Evolutionary conservation across 768 basidiomycete species (phyloP).

Genomic region (Serendipita sp.): DNA sequence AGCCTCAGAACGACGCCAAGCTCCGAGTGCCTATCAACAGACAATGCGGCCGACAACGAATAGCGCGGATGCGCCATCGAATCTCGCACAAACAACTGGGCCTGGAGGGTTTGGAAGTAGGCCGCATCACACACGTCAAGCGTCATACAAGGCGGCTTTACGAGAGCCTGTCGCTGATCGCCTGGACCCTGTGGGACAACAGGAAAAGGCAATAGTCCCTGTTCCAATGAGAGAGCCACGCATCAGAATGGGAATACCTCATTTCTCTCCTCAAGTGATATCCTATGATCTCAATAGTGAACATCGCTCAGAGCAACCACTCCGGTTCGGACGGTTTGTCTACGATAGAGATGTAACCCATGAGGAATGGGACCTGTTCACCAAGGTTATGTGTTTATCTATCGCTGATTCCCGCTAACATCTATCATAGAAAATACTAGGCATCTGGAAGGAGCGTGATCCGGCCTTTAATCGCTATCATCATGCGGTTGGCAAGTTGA

Average conservation of each 20-base stretch:
- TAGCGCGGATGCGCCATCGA: not conserved
- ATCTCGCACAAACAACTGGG: not conserved
- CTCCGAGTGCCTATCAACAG: no score
- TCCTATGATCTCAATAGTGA: not conserved
- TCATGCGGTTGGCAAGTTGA: not conserved
- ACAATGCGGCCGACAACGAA: no score
- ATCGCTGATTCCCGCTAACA: not conserved
- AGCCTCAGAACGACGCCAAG: not conserved
- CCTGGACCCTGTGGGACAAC: not conserved
- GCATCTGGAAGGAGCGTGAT: not conserved
- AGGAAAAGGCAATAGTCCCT: not conserved
- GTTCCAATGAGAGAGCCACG: not conserved
- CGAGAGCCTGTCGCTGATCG: not conserved
- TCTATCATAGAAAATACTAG: not conserved
- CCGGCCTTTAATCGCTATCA: constrained; percentile 1
- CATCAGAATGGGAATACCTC: not conserved
- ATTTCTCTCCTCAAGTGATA: not conserved
- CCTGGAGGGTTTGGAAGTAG: constrained; percentile 3
- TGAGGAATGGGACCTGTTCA: not conserved
- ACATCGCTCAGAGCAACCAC: not conserved
- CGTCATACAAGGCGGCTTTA: not conserved
- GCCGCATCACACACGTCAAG: not conserved
- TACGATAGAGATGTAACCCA: not conserved
- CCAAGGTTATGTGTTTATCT: not conserved
- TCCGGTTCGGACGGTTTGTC: not conserved